Evolutionary conservation across 176 grass and related monocot genomes (phyloP).

Genomic region (Bromus sterilis): DNA sequence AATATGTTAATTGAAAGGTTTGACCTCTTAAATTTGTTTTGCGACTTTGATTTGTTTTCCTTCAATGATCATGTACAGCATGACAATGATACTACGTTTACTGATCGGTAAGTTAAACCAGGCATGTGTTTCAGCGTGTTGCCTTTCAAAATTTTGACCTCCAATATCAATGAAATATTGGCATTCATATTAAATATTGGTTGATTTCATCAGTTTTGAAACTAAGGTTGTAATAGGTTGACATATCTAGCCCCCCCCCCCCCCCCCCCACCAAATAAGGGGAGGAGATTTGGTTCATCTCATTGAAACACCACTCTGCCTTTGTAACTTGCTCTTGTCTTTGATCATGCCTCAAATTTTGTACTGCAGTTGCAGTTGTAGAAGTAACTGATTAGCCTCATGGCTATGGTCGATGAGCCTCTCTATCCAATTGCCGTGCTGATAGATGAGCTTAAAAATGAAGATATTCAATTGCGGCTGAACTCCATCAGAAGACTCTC

Average conservation of each 20-base stretch:
- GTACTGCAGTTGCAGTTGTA: not conserved
- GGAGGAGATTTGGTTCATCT: not conserved
- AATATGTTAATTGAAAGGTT: not conserved
- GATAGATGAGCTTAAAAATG: conserved; percentile 96
- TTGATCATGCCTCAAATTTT: not conserved
- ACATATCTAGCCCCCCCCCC: not conserved
- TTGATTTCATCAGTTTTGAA: not conserved
- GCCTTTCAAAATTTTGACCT: not conserved
- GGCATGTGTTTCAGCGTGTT: not conserved
- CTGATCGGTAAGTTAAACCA: not conserved
- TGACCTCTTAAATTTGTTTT: not conserved
- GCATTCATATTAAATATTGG: not conserved
- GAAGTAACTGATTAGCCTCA: conserved; percentile 16
- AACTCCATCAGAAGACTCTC: conserved; percentile 90
- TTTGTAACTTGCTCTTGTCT: not conserved
- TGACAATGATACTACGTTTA: not conserved
- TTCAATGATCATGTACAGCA: not conserved
- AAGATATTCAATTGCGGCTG: conserved; percentile 87
- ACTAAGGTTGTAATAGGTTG: not conserved
- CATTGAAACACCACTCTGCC: not conserved
- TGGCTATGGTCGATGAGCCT: conserved; percentile 84
- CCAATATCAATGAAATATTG: not conserved
- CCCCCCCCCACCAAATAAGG: no score
- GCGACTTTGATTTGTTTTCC: not conserved
- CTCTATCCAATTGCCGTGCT: conserved; percentile 86